A percentile compares a stretch with the other conserved stretches of the same genome.
These are phyloP conservation scores for Musa beccarii DNA, from an alignment of 176 grass and related monocot genomes.

Conservation along the genomic window DNA sequence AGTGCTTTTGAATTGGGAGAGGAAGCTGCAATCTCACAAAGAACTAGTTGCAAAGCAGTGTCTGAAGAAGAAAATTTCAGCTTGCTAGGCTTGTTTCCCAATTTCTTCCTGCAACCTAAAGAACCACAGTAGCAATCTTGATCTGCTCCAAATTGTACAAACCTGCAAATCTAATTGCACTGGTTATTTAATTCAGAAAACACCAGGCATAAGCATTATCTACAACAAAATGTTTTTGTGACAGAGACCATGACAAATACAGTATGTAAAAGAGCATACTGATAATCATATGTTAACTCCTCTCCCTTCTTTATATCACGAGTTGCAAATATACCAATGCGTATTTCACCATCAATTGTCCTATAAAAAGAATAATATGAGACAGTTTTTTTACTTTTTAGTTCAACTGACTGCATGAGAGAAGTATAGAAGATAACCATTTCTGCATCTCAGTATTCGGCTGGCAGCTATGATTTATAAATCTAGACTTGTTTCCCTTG, in stretches of 20 bases:
- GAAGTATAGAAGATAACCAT: slow-evolving; percentile 19
- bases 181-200: background rate
- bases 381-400: background rate
- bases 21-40: slow-evolving; percentile 13
- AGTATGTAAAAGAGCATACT: slow-evolving; percentile 9
- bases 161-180: slow-evolving; percentile 6
- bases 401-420: background rate
- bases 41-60: slow-evolving; percentile 2
- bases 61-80: slow-evolving; percentile 12
- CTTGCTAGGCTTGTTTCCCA: slow-evolving; percentile 21
- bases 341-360: slow-evolving; percentile 29
- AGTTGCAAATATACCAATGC: slow-evolving; percentile 28
- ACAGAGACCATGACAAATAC: background rate
- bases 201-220: background rate
- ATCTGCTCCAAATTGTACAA: slow-evolving; percentile 30
- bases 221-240: background rate
- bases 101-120: slow-evolving; percentile 24
- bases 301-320: slow-evolving; percentile 21
- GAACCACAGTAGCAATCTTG: slow-evolving; percentile 29
- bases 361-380: slow-evolving; percentile 6
- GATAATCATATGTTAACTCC: slow-evolving; percentile 24
- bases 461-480: slow-evolving; percentile 28
- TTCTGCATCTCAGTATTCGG: slow-evolving; percentile 28
- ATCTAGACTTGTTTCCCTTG: slow-evolving; percentile 31
- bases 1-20: background rate